phyloP scores from a whole-genome alignment of 495 filamentous ascomycete species.

The Xylona heveae region DNA sequence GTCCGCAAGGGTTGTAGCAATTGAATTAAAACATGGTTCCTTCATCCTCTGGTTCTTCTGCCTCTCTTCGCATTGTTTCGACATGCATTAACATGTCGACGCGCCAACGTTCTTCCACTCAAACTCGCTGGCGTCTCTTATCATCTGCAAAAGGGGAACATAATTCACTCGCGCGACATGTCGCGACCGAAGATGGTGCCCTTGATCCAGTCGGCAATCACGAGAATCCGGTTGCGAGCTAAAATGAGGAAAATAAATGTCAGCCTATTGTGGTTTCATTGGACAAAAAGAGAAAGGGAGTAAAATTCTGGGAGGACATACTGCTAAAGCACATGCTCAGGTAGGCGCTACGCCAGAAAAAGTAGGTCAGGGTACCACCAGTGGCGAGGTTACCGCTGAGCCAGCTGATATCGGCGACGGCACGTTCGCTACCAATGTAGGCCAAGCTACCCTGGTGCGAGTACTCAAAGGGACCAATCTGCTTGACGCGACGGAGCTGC shows the following conservation, averaged over 20 bases:
- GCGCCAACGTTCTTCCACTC: too few relatives aligned
- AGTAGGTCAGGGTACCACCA: slow-evolving; percentile 58
- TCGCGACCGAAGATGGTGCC: slow-evolving; percentile 88
- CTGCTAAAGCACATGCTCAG: slow-evolving; percentile 99
- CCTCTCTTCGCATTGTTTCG: too few relatives aligned
- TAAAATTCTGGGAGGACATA: slow-evolving; percentile 25
- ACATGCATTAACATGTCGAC: too few relatives aligned
- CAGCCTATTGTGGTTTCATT: not conserved
- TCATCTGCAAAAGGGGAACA: too few relatives aligned
- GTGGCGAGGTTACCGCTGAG: slow-evolving; percentile 86
- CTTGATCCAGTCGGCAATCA: slow-evolving; percentile 89
- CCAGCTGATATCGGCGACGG: slow-evolving; percentile 95
- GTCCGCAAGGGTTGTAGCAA: too few relatives aligned
- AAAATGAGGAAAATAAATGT: slow-evolving; percentile 8
- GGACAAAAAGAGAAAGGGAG: not conserved
- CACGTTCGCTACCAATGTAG: slow-evolving; percentile 96
- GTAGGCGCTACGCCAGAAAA: slow-evolving; percentile 96
- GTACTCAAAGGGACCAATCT: slow-evolving; percentile 93
- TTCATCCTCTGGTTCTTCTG: too few relatives aligned
- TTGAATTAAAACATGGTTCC: slow-evolving; percentile 1
- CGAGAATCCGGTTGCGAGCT: slow-evolving; percentile 82
- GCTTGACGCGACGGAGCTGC: slow-evolving; percentile 70
- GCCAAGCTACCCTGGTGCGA: slow-evolving; percentile 89
- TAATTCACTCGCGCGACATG: slow-evolving; percentile 71
- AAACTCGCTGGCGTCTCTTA: too few relatives aligned